Conservation (phyloP, 805 yeast genomes). For the Blastobotrys attinorum region DNA sequence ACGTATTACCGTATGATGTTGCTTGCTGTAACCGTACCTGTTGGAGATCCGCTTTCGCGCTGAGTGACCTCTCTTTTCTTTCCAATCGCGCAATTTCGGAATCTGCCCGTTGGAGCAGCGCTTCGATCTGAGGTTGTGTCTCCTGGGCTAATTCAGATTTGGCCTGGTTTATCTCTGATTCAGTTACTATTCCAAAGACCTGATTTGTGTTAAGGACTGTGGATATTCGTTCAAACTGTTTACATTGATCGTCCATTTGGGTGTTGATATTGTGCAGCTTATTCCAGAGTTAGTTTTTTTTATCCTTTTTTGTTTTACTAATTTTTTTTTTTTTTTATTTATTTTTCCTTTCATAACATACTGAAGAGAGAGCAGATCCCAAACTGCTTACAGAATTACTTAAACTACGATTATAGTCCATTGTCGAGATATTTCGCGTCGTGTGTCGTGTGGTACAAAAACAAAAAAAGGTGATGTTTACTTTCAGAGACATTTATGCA, state of each 20-base stretch:
- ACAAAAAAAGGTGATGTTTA: no score
- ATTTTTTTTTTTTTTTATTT: no score
- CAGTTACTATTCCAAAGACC: constrained; percentile 26
- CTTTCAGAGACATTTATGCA: no score
- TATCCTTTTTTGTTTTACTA: no score
- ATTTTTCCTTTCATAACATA: no score
- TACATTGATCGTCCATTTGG: constrained; percentile 7
- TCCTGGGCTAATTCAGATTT: constrained; percentile 19
- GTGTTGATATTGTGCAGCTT: constrained; percentile 4
- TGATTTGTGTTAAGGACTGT: constrained; percentile 17
- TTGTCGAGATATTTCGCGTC: background rate
- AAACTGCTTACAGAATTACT: background rate
- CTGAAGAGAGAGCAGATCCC: background rate
- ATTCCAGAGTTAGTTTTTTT: no score
- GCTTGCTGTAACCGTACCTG: constrained; percentile 20
- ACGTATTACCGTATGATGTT: constrained; percentile 4
- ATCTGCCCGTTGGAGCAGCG: constrained; percentile 19
- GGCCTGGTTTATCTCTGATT: constrained; percentile 19
- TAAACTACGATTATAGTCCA: background rate
- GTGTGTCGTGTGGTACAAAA: background rate
- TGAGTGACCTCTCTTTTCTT: constrained; percentile 19
- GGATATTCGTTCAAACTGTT: constrained; percentile 19
- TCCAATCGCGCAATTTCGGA: constrained; percentile 20
- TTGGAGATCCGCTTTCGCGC: constrained; percentile 23
- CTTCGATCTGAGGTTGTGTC: constrained; percentile 24